Evolutionary conservation across 208 protist genomes (phyloP).

Genomic region (Phytomonas francai): DNA sequence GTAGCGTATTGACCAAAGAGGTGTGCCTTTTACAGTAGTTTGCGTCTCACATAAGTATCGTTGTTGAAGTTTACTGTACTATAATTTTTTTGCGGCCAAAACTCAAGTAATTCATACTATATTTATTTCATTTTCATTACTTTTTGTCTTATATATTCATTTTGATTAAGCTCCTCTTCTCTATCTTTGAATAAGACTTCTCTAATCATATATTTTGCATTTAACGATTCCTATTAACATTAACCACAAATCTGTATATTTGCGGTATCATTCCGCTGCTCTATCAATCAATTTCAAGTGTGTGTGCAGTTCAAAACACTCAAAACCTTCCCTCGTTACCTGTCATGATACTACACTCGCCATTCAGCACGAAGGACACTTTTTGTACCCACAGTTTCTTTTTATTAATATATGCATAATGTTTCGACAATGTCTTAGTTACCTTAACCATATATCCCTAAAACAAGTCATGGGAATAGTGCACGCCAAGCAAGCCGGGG

Average conservation of each 20-base stretch:
- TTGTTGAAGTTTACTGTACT: not conserved
- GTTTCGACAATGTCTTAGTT: slow-evolving; percentile 13
- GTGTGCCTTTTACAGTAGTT: not conserved
- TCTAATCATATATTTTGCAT: not conserved
- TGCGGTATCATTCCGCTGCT: slow-evolving; percentile 4
- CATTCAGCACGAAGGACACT: not conserved
- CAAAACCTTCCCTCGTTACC: not conserved
- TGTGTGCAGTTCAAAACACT: not conserved
- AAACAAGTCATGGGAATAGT: slow-evolving; percentile 62
- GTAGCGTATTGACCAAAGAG: not conserved
- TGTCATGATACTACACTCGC: not conserved
- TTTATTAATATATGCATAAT: slow-evolving; percentile 10
- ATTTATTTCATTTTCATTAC: slow-evolving; percentile 8
- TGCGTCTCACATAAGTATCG: not conserved
- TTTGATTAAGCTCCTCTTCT: not conserved
- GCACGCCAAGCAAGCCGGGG: slow-evolving; percentile 26
- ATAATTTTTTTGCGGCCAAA: not conserved
- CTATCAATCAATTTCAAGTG: not conserved
- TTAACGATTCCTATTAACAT: not conserved
- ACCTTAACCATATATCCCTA: slow-evolving; percentile 27
- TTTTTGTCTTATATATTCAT: not conserved
- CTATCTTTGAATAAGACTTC: not conserved
- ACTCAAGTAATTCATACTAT: not conserved
- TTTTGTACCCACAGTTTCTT: slow-evolving; percentile 5
- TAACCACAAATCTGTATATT: slow-evolving; percentile 2